Base-by-base conservation (phyloP, 495 filamentous ascomycete genomes). In the Talaromyces ruber region DNA sequence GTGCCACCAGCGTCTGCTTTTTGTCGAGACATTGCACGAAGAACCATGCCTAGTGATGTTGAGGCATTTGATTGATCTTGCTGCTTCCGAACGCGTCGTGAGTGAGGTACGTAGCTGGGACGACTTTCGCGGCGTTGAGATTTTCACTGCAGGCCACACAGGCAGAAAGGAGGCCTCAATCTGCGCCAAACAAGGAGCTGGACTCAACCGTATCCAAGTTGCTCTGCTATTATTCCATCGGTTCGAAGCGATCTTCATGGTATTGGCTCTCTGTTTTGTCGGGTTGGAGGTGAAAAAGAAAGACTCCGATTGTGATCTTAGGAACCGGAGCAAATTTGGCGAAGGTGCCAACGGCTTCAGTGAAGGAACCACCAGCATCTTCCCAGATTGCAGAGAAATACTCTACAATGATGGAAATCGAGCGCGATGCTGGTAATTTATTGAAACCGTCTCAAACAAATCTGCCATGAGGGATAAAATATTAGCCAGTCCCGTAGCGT, bases 271-370 rank as follows among this genome's bases (percentile, higher is more conserved):
- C n/a, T 14, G 14, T 18, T 34, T 57, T 9, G 71, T 72, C 60
- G 78, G 69, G 64, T 74, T 79, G 12, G 74, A 66, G 28, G 69
- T 77, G 73, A 84, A 81, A 64, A 81, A 81, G 60, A 75, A 59
- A 53, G 73, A 74, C 59, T 85, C 82, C 25, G 83, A 80, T 70
- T 89, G 86, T 34, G 76, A 77, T 57, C 81, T 81, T 43, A 90
- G 74, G 62, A 86, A 89, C 37, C 79, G 82, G 62, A 90, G 75
- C 8, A 88, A 74, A 32, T 77, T 75, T 50, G 77, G 69, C 34
- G 86, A 89, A 24, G 87, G 87, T 50, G 77, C 81, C 56, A 69
- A 72, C 26, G 74, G 67, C 66, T 71, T 75, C 61, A 74, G 52
- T 50, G 64, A 63, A n/a, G 68, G 60, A 52, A 72, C 67, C 64